Evolutionary conservation across 441 rosid genomes (phyloP), one percentile per base, ranked within the genome.

Genomic region (Populus hybrid): DNA sequence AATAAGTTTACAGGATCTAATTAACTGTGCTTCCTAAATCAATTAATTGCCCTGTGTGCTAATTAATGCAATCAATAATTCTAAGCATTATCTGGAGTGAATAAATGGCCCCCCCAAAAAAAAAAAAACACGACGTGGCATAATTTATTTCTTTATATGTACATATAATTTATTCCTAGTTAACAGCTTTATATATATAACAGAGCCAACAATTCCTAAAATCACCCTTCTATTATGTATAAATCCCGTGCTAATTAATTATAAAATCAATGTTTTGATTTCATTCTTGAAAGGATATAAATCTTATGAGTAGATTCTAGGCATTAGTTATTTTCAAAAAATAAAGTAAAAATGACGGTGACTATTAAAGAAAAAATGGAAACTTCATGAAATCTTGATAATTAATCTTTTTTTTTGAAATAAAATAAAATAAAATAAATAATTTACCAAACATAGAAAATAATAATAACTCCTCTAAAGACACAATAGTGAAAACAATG

Each of bases 251-350:
- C 32, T 30, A 65, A 28, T 75, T 66, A 75, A 8, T 18, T 26
- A 18, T 38, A 10, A 34, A 67, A 19, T 46, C 12, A 1, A 30
- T 28, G 61, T 30, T 50, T 57, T 30, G 26, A 40, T 79, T 74
- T 66, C 68, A 66, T 57, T 66, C 46, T 50, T 76, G 78, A 76
- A 73, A 82, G 18, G 28, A 30, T 30, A 30, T 30, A 76, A 36
- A 79, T 76, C 77, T 70, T 16, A 24, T 0, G 21, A 63, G 19
- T 74, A 38, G 71, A 74, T 76, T 26, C 53, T 12, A 67, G 1
- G 46, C 69, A 40, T 38, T 16, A 38, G 11, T 40, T 69, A 24
- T 28, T 53, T 7, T 5, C 18, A 16, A 53, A 53, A 50, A 14
- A 30, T 3, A 18, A 53, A 53, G 0, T 53, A 53, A 53, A 53